These are phyloP conservation scores for Lactarius deliciosus DNA, from an alignment of 768 basidiomycete genomes.

Conservation along the genomic window DNA sequence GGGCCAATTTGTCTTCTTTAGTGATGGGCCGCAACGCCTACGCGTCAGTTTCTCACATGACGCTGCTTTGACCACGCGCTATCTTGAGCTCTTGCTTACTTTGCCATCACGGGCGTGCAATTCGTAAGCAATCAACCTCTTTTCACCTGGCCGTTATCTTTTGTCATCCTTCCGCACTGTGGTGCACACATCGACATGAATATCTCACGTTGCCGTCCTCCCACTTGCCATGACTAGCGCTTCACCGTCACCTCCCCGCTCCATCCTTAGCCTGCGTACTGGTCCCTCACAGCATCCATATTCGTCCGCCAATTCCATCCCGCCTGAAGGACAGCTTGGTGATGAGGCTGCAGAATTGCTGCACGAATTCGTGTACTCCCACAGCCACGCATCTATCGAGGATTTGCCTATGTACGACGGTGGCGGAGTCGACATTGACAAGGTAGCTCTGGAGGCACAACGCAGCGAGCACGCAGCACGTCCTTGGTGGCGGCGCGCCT, in stretches of 20 bases:
- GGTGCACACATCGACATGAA: background rate
- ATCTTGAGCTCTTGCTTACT: no score
- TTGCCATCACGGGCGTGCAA: no score
- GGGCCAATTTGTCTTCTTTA: no score
- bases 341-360: constrained; percentile 49
- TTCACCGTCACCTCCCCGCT: constrained; percentile 18
- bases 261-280: constrained; percentile 11
- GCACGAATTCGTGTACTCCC: constrained; percentile 46
- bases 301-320: constrained; percentile 39
- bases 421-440: constrained; percentile 25
- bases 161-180: background rate
- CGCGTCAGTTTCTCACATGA: no score
- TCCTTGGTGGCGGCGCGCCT: constrained; percentile 78
- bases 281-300: constrained; percentile 33
- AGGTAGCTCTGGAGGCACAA: constrained; percentile 31
- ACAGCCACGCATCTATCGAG: constrained; percentile 38
- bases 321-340: constrained; percentile 47
- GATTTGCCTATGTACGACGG: constrained; percentile 36
- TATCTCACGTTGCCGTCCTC: background rate
- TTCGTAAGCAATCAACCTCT: no score
- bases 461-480: constrained; percentile 32
- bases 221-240: constrained; percentile 7
- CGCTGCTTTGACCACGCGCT: no score
- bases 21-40: no score
- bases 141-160: no score